These are phyloP conservation scores for Pilasporangium apinafurcum DNA, from an alignment of 352 stramenopile genomes.

Conservation along the genomic window DNA sequence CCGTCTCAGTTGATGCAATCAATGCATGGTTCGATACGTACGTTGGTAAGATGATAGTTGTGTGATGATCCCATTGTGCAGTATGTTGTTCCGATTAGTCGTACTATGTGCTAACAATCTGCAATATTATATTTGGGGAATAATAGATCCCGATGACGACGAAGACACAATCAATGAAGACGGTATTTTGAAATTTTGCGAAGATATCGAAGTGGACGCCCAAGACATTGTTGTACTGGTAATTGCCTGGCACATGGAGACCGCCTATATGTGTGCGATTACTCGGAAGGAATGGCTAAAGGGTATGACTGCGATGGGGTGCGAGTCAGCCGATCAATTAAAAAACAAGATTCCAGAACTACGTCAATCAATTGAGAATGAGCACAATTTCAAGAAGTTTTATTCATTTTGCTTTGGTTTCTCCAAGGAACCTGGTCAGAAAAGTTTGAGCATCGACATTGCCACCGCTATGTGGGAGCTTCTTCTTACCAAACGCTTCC, in stretches of 20 bases:
- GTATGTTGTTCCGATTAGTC: not conserved
- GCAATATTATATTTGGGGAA: slow-evolving; percentile 3
- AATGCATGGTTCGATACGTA: slow-evolving; percentile 70
- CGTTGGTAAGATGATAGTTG: slow-evolving; percentile 23
- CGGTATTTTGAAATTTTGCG: slow-evolving; percentile 75
- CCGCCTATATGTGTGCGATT: slow-evolving; percentile 80
- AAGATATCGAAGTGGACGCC: slow-evolving; percentile 70
- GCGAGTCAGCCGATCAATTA: slow-evolving; percentile 59
- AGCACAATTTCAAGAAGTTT: slow-evolving; percentile 71
- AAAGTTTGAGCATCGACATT: slow-evolving; percentile 82
- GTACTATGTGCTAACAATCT: not conserved
- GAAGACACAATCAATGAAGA: slow-evolving; percentile 69
- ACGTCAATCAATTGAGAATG: slow-evolving; percentile 42
- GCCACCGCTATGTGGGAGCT: slow-evolving; percentile 85
- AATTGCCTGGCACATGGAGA: slow-evolving; percentile 86
- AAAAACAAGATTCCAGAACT: slow-evolving; percentile 51
- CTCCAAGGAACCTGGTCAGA: slow-evolving; percentile 85
- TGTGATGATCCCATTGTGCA: not conserved
- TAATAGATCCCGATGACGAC: slow-evolving; percentile 38
- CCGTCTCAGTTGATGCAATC: slow-evolving; percentile 17
- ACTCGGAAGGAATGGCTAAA: slow-evolving; percentile 77
- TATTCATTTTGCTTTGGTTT: slow-evolving; percentile 87
- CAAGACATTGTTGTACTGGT: slow-evolving; percentile 76
- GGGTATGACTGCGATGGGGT: slow-evolving; percentile 74
- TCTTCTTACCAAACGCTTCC: slow-evolving; percentile 54